Evolutionary conservation across 2,329 filamentous ascomycete species (phyloP), one percentile per base, ranked within the genome.

Genomic region (Beauveria pseudobassiana): DNA sequence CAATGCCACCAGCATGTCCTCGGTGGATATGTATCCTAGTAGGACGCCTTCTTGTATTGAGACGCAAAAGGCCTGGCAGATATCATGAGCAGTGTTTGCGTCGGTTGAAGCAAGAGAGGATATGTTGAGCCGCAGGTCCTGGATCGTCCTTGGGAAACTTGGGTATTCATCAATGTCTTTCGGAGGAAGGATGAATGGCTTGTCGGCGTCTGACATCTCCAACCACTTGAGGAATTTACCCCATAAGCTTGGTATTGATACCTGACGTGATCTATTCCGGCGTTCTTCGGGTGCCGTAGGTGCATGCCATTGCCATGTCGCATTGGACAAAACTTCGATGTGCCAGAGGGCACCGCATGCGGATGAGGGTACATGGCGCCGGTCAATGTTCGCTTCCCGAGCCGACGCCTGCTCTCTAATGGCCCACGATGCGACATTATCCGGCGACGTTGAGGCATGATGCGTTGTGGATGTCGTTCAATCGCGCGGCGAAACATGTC

Each of bases 341-440:
- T 76, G 75, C 82, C 82, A 85, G 74, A 68, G 1, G 77, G 74
- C 18, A 75, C 70, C 20, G 71, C 72, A 8, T 72, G 66, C 4
- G 69, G 67, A 24, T 76, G 69, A 9, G 74, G 68, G 28, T 78
- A 75, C 60, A 80, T 73, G 62, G 82, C 70, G 57, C 77, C 81
- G 22, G 78, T 81, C 76, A 85, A 82, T 57, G 77, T 78, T 61
- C 83, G 78, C 68, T 77, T 83, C 42, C 81, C 81, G 22, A 80
- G 67, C 7, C 82, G 77, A 34, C 80, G 80, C 34, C 80, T 78
- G 67, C 76, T 79, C 71, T 86, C 83, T 64, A 86, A 74, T 1
- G 82, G 82, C 0, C 82, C 83, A 0, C 80, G 79, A 7, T 78
- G 74, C 28, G 78, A 80, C 67, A 74, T 76, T 14, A 78, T 64